These are phyloP conservation scores for Aspergillus awamori DNA, from an alignment of 2,329 filamentous ascomycete species.

Conservation along the genomic window DNA sequence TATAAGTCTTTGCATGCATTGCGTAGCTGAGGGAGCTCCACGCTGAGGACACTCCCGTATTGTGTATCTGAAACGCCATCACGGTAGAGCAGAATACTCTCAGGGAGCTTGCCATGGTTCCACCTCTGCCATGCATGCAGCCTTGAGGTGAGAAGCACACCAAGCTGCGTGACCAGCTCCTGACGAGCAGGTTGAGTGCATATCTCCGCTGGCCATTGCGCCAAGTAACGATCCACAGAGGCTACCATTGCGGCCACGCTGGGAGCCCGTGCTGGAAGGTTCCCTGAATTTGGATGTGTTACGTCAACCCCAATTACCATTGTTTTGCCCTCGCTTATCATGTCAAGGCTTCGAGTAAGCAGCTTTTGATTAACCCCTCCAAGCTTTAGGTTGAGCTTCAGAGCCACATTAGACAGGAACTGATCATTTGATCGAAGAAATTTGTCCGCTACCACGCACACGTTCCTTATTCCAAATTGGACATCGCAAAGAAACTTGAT, in stretches of 20 bases:
- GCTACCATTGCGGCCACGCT: slow-evolving; percentile 80
- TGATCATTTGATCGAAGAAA: slow-evolving; percentile 7
- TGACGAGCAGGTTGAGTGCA: slow-evolving; percentile 41
- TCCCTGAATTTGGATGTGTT: slow-evolving; percentile 74
- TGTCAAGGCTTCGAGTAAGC: slow-evolving; percentile 50
- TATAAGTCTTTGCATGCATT: slow-evolving; percentile 65
- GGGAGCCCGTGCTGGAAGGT: slow-evolving; percentile 59
- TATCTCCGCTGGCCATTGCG: slow-evolving; percentile 42
- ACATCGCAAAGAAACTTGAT: slow-evolving; percentile 11
- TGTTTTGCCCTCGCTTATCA: slow-evolving; percentile 67
- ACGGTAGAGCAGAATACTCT: slow-evolving; percentile 79
- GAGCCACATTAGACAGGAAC: slow-evolving; percentile 56
- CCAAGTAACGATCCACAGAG: slow-evolving; percentile 67
- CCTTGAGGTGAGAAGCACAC: slow-evolving; percentile 62
- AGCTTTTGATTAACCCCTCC: slow-evolving; percentile 74
- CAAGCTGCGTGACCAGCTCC: slow-evolving; percentile 70
- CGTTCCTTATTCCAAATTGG: neutral
- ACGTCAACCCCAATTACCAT: slow-evolving; percentile 89
- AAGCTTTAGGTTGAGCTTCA: slow-evolving; percentile 80
- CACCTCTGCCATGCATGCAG: slow-evolving; percentile 64
- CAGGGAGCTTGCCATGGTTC: slow-evolving; percentile 60
- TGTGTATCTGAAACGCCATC: slow-evolving; percentile 89
- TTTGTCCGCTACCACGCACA: slow-evolving; percentile 8
- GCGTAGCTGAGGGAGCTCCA: slow-evolving; percentile 60
- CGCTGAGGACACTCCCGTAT: slow-evolving; percentile 65